Evolutionary conservation across 805 yeast species (phyloP), one percentile per base, ranked within the genome.

Genomic region (Clavispora asparagi): DNA sequence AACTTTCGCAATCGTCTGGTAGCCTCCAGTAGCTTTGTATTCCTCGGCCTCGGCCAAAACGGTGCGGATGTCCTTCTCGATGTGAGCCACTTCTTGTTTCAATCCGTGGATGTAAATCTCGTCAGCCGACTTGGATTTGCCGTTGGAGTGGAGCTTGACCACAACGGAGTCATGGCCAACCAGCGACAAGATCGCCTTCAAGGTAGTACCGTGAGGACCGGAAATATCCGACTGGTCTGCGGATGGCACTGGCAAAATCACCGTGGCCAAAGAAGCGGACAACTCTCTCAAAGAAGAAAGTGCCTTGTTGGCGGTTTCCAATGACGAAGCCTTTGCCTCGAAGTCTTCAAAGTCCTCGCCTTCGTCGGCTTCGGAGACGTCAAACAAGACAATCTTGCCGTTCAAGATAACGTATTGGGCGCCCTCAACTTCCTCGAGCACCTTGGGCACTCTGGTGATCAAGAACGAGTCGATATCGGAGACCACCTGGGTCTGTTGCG

Each of bases 81-180:
- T 82, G 38, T 70, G 69, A 19, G 70, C 63, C 28, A 89, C 91
- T 45, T 83, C 86, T 3, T 69, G 59, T 55, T 80, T 78, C 47
- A 79, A 72, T 53, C 99, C 98, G 58, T 83, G 83, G 41, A 94
- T 64, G 44, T 70, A 70, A 12, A 92, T 72, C 52, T 81, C 73
- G 56, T 84, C 74, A 9, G 70, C 61, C 33, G 79, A 65, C 14
- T 56, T 49, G 9, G 67, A 70, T 7, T 59, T 57, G 3, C 59
- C 66, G 48, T 69, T 64, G 26, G 63, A 54, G 51, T 78, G 77
- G 40, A 84, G 67, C 51, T 74, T 76, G 48, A 86, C 70, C 17
- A 55, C 54, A 29, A 73, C 72, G 3, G 79, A 63, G 43, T 66
- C 61, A 35, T 66, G 62, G 40, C 68, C 74, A 32, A 63, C 66